Base-by-base conservation (phyloP, 371 early-diverging fungal species). In the Phascolomyces articulosus region DNA sequence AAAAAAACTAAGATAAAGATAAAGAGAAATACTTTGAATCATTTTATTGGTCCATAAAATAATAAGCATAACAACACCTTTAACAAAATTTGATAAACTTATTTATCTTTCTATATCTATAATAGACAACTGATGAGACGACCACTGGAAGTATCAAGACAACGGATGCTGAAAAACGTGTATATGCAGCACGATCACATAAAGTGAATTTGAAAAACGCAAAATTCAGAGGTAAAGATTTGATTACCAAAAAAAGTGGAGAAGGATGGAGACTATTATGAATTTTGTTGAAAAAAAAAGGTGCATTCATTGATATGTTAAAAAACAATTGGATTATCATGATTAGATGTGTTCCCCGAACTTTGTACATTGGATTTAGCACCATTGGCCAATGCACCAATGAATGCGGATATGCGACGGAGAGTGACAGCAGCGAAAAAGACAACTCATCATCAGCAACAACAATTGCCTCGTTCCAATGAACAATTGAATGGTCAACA, bases 121-220 rank as follows among this genome's bases (percentile, higher is more conserved):
- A 56, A 66, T 26, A 84, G 86, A 72, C 84, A 4, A 91, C 92
- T 62, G 95, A 96, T 58, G 94, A 94, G 63, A 86, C 90, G 4
- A 96, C 97, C 1, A 95, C 97, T 0, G 98, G 98, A 40, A 93
- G 95, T 64, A 90, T 97, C 59, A 86, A 85, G 34, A 91, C 95
- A 11, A 85, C 95, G 1, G 68, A 75, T 41, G 79, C 85, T 16
- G 96, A 96, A 71, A 93, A 95, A 73, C 85, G 84, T 56, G 65
- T 86, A 56, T 84, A 91, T 61, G 95, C 97, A 0, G 78, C 80
- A 40, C 83, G 89, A 64, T 95, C 95, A n/a, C 93, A 93, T 66
- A 72, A 71, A 49, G 90, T 85, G 79, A 98, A 98, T 67, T 60
- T 92, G 48, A 75, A 72, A 24, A 92, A 90, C 66, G 74, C 77